Evolutionary conservation across 805 yeast species (phyloP), one percentile per base, ranked within the genome.

Genomic region (Pichia exigua): DNA sequence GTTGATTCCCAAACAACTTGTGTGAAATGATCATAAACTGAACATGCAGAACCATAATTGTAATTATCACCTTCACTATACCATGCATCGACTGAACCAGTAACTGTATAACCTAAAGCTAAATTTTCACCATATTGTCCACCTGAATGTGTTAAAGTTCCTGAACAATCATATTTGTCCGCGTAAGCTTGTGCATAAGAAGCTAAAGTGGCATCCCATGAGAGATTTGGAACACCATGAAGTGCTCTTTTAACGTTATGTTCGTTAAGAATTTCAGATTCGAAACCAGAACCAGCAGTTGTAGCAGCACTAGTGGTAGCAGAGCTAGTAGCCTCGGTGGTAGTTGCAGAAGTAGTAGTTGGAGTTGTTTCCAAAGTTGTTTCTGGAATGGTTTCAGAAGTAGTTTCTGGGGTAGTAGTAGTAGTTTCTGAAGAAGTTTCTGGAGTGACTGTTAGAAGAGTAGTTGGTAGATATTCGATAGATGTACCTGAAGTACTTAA

Each of bases 111-210:
- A 54, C 89, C 92, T 42, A 81, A 76, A 18, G 90, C 91, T 57
- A 86, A 73, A 70, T 86, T 86, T 65, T 86, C 92, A 70, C 94
- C 94, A 64, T 82, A 83, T 21, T 74, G 73, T 39, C 86, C 83
- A 39, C 75, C 72, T 21, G 89, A 81, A 68, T 86, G 92, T 18
- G 74, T 66, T 58, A 85, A 71, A 49, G 71, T 67, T 57, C 85
- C 88, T 9, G 82, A 77, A 62, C 87, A 82, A 46, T 73, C 75
- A 60, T 77, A 76, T 30, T 66, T 50, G 45, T 72, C 73, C 30
- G 89, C 88, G 59, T 78, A 82, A 49, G 65, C 61, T 61, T 71
- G 78, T 50, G 95, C 95, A 59, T 75, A 79, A 10, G 64, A 44
- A 46, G 78, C 81, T 9, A 82, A 66, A 0, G 71, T 66, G 9